Base-by-base conservation (phyloP, 148 eudicot species). In the Silene conica region DNA sequence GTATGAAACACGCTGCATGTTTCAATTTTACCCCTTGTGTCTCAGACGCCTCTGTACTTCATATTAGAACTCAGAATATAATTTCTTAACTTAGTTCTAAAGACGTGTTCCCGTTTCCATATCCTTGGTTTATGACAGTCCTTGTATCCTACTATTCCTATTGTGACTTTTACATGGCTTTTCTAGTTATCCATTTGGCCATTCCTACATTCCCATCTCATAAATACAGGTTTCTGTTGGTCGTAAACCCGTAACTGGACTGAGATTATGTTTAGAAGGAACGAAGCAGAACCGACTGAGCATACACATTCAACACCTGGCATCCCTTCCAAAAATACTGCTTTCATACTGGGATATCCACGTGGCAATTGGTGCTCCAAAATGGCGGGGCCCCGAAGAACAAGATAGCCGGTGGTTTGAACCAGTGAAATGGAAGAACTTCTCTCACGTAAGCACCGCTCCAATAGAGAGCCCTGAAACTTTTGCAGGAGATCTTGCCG, bases 391-490 rank as follows among this genome's bases (percentile, higher is more conserved):
- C 19, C 98, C 98, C 0, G 98, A 93, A 83, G 98, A 93, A 80
- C 98, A 93, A 80, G 98, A 93, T 80, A 93, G 98, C 77, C 78
- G 98, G 74, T 93, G 98, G 98, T 93, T 93, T 67, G 98, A 89
- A 74, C 93, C 98, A 7, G 90, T 93, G 54, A 93, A 91, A 76
- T 93, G 95, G 95, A 93, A 88, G 73, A 93, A 91, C 62, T 93
- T 89, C 73, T 93, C 98, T 71, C 97, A 93, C 71, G 97, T 93
- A 66, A 93, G 97, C 85, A 91, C 92, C 2, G 89, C 98, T 14
- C 98, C 98, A 7, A 87, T 93, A 11, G 98, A 93, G 73, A 85
- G 90, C 79, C 87, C 89, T 1, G 92, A 90, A 28, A 85, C 87
- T 67, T 89, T 91, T 74, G 85, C 89, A 4, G 87, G 82, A 1